A percentile compares a stretch with the other conserved stretches of the same genome.
These are phyloP conservation scores for Serendipita sp. DNA, from an alignment of 768 basidiomycete species.

Conservation along the genomic window DNA sequence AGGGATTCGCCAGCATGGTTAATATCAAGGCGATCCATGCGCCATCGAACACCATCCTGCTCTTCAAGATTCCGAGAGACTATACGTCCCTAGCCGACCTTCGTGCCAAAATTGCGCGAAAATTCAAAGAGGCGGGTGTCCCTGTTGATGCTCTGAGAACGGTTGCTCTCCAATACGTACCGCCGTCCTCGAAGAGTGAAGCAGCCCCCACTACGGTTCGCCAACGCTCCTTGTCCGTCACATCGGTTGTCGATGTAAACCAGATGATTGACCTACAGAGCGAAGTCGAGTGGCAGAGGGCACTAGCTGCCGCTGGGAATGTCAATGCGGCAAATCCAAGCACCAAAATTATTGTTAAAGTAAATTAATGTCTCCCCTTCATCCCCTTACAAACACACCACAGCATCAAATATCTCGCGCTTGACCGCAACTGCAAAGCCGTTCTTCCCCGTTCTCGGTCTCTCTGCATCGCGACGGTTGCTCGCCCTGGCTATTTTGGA, in stretches of 20 bases:
- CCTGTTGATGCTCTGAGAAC: not conserved
- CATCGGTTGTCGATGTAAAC: not conserved
- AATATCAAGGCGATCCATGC: slow-evolving; percentile 2
- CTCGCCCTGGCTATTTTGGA: too few species aligned
- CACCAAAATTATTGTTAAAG: not conserved
- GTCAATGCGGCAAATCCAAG: not conserved
- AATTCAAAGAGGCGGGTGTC: not conserved
- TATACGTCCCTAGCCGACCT: not conserved
- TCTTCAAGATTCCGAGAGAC: not conserved
- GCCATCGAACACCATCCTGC: slow-evolving; percentile 1
- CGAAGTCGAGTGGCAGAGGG: slow-evolving; percentile 1
- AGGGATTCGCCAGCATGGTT: not conserved
- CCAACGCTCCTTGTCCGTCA: not conserved
- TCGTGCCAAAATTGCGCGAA: not conserved
- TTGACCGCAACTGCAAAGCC: too few species aligned
- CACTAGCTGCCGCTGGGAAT: not conserved
- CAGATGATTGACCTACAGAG: not conserved
- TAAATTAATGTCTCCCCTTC: not conserved
- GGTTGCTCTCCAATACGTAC: not conserved
- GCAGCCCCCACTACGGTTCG: not conserved
- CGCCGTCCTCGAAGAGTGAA: not conserved
- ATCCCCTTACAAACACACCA: too few species aligned
- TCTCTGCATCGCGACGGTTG: too few species aligned
- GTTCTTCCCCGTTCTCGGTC: too few species aligned
- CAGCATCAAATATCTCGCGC: too few species aligned